Evolutionary conservation across 1,139 yeast species (phyloP), one percentile per base, ranked within the genome.

Genomic region (Spencermartinsiella ligniputridi): DNA sequence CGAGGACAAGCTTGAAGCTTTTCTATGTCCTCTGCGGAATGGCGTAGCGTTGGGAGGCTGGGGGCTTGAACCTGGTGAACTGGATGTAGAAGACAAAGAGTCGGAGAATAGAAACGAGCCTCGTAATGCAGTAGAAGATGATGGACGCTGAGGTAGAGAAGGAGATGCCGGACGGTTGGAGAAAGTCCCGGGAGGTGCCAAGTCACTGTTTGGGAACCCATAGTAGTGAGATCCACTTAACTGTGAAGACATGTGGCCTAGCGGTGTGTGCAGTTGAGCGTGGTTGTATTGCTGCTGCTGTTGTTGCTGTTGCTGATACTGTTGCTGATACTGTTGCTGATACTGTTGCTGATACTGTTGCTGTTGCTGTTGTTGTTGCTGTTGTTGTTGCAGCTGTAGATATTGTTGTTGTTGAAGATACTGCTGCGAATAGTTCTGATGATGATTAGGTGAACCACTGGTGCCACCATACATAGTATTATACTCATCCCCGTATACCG

Each of bases 1-100:
- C 15, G 55, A 54, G 12, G 62, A 57, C 42, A 58, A 36, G 16
- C 60, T 54, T 4, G 60, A 54, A 1, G 63, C 61, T 47, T 60
- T 59, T 17, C 62, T 48, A 39, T 60, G 64, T 2, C 60, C 55
- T 2, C 56, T 47, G 21, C 59, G 48, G 36, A 57, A 57, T 11
- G 53, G 48, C 11, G 51, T 43, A 11, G 47, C 39, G 5, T 47
- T 39, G 20, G 50, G 30, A 22, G 35, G 36, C 11, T 21, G 32
- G 34, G 42, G 20, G 6, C 20, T 34, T 8, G 24, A 13, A 3
- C 35, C 20, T n/a, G 30, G 21, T 6, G 16, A 18, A 16, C 27
- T 6, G n/a, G 45, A 16, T 15, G 41, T 35, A 24, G 43, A 15
- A 21, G 44, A 24, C 13, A 27, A 5, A 6, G 32, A 16, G 19